A percentile compares a stretch with the other conserved stretches of the same genome.
These are phyloP conservation scores for Populus alba DNA, from an alignment of 345 rosid species.

Conservation along the genomic window DNA sequence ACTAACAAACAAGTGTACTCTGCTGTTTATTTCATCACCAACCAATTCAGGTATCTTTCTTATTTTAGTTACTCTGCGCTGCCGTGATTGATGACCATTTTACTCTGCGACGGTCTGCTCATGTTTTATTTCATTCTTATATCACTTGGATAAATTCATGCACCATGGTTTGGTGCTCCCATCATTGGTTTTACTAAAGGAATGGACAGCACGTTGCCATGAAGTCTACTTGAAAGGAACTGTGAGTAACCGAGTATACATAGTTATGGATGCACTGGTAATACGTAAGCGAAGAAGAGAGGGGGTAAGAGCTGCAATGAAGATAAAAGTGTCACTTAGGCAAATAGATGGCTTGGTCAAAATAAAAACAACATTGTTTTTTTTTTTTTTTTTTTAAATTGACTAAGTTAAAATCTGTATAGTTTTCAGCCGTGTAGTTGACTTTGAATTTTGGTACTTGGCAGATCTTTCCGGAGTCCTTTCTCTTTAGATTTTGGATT, in stretches of 20 bases:
- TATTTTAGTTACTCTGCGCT: not conserved
- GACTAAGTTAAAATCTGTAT: too few species aligned
- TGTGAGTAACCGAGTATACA: not conserved
- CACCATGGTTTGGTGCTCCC: not conserved
- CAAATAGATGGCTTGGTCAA: not conserved
- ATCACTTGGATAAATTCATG: not conserved
- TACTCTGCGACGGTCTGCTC: not conserved
- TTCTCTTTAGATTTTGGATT: not conserved
- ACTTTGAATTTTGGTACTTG: too few species aligned
- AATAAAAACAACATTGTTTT: too few species aligned
- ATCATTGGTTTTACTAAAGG: not conserved
- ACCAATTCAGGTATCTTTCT: not conserved
- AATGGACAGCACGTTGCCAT: not conserved
- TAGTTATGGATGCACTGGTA: not conserved
- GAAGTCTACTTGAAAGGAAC: not conserved
- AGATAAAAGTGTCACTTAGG: not conserved
- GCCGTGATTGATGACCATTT: not conserved
- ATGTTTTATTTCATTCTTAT: not conserved
- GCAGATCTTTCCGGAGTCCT: not conserved
- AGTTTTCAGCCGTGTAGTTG: too few species aligned
- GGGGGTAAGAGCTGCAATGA: not conserved
- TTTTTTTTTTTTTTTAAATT: too few species aligned
- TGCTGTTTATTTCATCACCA: not conserved
- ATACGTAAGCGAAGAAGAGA: not conserved
- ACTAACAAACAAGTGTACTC: not conserved